Evolutionary conservation across 2,329 filamentous ascomycete species (phyloP).

Genomic region (Trichoderma koningii): DNA sequence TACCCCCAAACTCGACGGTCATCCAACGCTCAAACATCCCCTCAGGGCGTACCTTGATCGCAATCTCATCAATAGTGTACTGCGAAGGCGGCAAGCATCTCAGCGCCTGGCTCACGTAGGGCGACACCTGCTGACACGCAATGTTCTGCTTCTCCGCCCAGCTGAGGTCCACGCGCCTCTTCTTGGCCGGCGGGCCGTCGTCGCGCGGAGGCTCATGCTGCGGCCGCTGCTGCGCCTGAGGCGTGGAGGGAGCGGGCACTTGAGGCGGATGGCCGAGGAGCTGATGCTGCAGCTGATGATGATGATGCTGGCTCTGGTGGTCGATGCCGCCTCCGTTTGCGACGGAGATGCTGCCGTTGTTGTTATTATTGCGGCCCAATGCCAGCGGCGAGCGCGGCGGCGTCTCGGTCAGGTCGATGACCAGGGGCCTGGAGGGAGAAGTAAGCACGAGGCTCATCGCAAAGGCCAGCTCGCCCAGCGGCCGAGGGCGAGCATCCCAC

Average conservation of each 20-base stretch:
- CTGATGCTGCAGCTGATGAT: background rate
- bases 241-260: no score
- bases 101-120: constrained; percentile 37
- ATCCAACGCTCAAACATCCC: background rate
- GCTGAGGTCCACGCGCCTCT: constrained; percentile 35
- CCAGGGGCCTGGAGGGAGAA: constrained; percentile 15
- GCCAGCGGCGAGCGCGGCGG: constrained; percentile 19
- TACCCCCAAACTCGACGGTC: background rate
- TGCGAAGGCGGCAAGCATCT: constrained; percentile 31
- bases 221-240: no score
- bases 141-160: constrained; percentile 27
- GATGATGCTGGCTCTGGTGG: background rate
- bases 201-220: background rate
- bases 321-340: constrained; percentile 5
- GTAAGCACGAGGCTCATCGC: constrained; percentile 28
- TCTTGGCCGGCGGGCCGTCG: constrained; percentile 38
- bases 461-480: constrained; percentile 6
- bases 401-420: constrained; percentile 26
- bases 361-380: background rate
- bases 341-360: background rate
- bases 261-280: background rate
- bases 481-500: constrained; percentile 16
- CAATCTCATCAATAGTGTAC: constrained; percentile 37
- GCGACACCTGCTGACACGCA: constrained; percentile 28
- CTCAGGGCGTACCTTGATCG: constrained; percentile 35